These are phyloP conservation scores for Rhododendron ovatum DNA, from an alignment of 148 eudicot genomes.

Conservation along the genomic window DNA sequence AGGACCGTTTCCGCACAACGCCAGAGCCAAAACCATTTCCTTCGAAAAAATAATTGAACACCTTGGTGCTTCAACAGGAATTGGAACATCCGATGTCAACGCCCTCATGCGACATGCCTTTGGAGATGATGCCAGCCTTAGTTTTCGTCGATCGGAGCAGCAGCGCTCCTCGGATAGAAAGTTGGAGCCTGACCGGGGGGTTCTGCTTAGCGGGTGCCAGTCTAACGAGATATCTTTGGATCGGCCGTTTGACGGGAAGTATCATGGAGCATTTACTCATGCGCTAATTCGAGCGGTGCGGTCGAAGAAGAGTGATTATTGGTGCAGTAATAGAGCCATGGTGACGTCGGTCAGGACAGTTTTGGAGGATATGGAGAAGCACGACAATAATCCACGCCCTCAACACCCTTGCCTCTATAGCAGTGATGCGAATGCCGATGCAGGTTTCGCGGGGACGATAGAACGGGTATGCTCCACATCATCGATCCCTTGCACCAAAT, in stretches of 20 bases:
- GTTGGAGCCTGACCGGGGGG: slow-evolving; percentile 38
- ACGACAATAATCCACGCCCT: not conserved
- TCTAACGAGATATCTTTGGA: slow-evolving; percentile 48
- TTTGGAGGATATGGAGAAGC: slow-evolving; percentile 16
- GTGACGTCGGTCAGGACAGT: slow-evolving; percentile 40
- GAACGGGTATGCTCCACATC: too few species aligned
- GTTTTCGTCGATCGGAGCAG: slow-evolving; percentile 25
- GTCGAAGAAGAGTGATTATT: too few species aligned
- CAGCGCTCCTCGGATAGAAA: slow-evolving; percentile 18
- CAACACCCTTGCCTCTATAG: slow-evolving; percentile 73
- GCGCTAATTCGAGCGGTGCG: slow-evolving; percentile 35
- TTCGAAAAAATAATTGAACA: slow-evolving; percentile 30
- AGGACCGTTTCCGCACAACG: not conserved
- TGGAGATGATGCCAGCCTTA: slow-evolving; percentile 39
- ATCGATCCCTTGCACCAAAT: too few species aligned
- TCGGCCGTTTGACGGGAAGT: slow-evolving; percentile 20
- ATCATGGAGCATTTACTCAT: slow-evolving; percentile 55
- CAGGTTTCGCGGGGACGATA: slow-evolving; percentile 21
- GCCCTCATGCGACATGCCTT: slow-evolving; percentile 34
- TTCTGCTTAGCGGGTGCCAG: slow-evolving; percentile 61
- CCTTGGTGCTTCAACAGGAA: slow-evolving; percentile 31
- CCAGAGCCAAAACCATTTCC: slow-evolving; percentile 29
- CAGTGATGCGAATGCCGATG: slow-evolving; percentile 61
- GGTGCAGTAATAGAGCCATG: slow-evolving; percentile 39
- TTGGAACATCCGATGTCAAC: slow-evolving; percentile 28